Evolutionary conservation across 2,329 filamentous ascomycete species (phyloP), one percentile per base, ranked within the genome.

Genomic region (Alternaria dauci): DNA sequence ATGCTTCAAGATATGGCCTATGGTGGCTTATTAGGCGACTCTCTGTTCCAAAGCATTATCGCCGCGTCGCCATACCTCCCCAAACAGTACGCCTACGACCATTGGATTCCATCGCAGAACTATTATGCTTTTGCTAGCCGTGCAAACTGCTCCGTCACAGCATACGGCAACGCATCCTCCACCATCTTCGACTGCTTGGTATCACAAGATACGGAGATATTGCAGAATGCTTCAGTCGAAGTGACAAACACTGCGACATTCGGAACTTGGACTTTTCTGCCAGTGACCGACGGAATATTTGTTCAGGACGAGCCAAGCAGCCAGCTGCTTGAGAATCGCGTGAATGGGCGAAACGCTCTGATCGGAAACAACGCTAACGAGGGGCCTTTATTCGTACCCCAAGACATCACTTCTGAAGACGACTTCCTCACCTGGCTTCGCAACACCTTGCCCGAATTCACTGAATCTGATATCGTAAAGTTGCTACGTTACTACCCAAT

Each of bases 21-120:
- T 32, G 75, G 75, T 14, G 76, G 76, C 2, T 64, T 64, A 4
- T 47, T 68, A 20, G 77, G 77, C 7, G 69, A 69, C 8, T 73
- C 75, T 1, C 64, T 80, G 0, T 81, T 80, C 62, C 59, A 50
- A 9, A 79, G 79, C 55, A 78, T 60, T 4, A 72, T 72, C 9
- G 52, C 82, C 2, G 78, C 80, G 1, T 83, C 80, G 8, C 85
- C 86, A 2, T 88, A 85, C 63, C 78, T 86, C 9, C 84, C 86
- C 0, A 82, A 83, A 55, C 84, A 87, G 62, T 86, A 86, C 69
- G 77, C 75, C 14, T 86, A 83, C 66, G 78, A 82, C 51, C 82
- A 81, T 16, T 77, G 74, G 34, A 70, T 81, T 9, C 82, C 84
- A 0, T 79, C 82, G 4, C 74, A 80, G 18, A 69, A 79, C 5